phyloP scores from a whole-genome alignment of 768 basidiomycete species.

The Termitomyces sp. region DNA sequence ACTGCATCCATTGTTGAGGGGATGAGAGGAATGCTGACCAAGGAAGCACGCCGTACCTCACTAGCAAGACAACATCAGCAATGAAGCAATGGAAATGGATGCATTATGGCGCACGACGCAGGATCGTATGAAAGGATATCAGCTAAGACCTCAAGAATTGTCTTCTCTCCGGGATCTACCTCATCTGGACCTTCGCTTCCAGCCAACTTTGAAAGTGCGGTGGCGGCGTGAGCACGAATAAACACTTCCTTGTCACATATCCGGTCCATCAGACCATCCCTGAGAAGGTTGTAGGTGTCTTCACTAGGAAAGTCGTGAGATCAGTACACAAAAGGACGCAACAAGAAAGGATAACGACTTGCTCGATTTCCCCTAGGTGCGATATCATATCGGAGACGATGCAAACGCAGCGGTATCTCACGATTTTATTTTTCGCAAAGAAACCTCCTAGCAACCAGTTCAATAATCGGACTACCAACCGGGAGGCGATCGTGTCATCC shows the following conservation, averaged over 20 bases:
- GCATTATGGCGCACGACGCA: constrained; percentile 44
- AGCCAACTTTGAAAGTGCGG: constrained; percentile 75
- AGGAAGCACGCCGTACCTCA: constrained; percentile 88
- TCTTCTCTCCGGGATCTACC: constrained; percentile 40
- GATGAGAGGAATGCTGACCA: constrained; percentile 69
- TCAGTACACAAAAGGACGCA: background rate
- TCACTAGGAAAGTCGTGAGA: constrained; percentile 47
- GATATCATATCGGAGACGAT: constrained; percentile 83
- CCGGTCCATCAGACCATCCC: constrained; percentile 68
- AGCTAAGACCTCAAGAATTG: constrained; percentile 60
- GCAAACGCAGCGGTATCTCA: constrained; percentile 76
- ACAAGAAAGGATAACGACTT: constrained; percentile 22
- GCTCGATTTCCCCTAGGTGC: constrained; percentile 88
- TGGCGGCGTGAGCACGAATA: constrained; percentile 80
- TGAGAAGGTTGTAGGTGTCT: constrained; percentile 68
- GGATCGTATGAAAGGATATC: constrained; percentile 70
- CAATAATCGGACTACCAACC: constrained; percentile 64
- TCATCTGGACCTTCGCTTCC: constrained; percentile 62
- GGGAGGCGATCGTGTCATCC: constrained; percentile 62
- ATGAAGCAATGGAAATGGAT: background rate
- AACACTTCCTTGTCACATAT: constrained; percentile 78
- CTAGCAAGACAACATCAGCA: constrained; percentile 24
- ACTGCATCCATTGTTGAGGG: constrained; percentile 58
- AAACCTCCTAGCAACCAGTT: constrained; percentile 79
- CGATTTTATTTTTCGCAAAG: constrained; percentile 84